Percentiles rank a stretch among this genome's conserved stretches.
phyloP scores from a whole-genome alignment of 192 early-diverging fungal species.

The Coemansia erecta region DNA sequence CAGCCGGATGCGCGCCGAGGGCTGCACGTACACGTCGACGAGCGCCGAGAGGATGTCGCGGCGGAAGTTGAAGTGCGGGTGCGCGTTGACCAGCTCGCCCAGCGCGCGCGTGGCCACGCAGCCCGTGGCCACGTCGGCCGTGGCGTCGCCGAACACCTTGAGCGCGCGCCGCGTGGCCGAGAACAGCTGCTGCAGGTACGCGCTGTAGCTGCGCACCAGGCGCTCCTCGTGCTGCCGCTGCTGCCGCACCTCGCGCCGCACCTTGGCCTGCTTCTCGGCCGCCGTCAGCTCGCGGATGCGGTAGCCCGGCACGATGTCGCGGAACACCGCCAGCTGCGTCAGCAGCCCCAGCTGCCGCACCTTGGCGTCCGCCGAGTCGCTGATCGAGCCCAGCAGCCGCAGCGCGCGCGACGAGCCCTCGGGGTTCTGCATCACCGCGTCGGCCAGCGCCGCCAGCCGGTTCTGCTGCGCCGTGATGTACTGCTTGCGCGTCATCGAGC shows the following conservation, averaged over 20 bases:
- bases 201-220: conserved; percentile 80
- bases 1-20: conserved; percentile 65
- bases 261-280: conserved; percentile 69
- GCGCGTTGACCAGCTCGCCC: conserved; percentile 73
- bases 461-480: conserved; percentile 67
- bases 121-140: conserved; percentile 50
- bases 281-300: conserved; percentile 86
- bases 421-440: conserved; percentile 76
- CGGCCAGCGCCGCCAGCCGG: conserved; percentile 76
- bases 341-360: conserved; percentile 77
- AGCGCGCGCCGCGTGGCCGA: conserved; percentile 37
- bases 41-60: conserved; percentile 83
- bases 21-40: conserved; percentile 59
- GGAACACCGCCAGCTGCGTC: conserved; percentile 89
- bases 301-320: conserved; percentile 95
- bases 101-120: conserved; percentile 75
- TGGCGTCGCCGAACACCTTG: conserved; percentile 25
- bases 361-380: conserved; percentile 59
- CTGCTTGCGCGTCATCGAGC: conserved; percentile 56
- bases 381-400: conserved; percentile 65
- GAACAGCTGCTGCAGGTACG: conserved; percentile 78
- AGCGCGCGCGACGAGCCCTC: conserved; percentile 67
- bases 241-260: conserved; percentile 88
- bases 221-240: conserved; percentile 83
- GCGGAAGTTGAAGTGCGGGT: conserved; percentile 96